Percentiles rank a stretch among this genome's conserved stretches.
These are phyloP conservation scores for Botryotinia convoluta DNA, from an alignment of 2,329 filamentous ascomycete genomes.

Conservation along the genomic window DNA sequence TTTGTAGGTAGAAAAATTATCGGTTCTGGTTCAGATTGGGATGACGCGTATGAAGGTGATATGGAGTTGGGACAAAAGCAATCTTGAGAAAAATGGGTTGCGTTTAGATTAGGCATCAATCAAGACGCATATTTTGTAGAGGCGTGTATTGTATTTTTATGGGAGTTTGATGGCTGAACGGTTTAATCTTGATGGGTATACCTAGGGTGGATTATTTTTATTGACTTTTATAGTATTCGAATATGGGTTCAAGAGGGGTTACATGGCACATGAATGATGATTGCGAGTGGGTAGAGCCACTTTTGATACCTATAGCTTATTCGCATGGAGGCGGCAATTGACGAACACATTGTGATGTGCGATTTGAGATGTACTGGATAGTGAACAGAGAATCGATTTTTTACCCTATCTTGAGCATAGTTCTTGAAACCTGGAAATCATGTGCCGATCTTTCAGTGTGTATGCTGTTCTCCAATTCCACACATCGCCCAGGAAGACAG, in stretches of 20 bases:
- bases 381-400: not conserved
- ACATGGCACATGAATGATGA: not conserved
- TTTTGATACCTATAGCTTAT: too few relatives aligned
- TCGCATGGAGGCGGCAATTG: not conserved
- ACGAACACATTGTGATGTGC: not conserved
- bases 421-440: not conserved
- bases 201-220: not conserved
- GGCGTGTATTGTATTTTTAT: not conserved
- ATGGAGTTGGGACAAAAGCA: constrained; percentile 69
- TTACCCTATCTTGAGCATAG: not conserved
- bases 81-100: constrained; percentile 45
- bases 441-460: not conserved
- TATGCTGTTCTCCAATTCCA: not conserved
- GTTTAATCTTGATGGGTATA: not conserved
- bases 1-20: constrained; percentile 66
- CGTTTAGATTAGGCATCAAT: not conserved
- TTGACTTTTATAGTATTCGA: not conserved
- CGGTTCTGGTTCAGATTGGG: constrained; percentile 53
- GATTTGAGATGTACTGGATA: not conserved
- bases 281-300: not conserved
- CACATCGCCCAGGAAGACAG: not conserved
- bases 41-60: constrained; percentile 50
- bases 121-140: not conserved
- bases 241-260: not conserved
- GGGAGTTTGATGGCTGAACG: not conserved